phyloP scores from a whole-genome alignment of 257 asterid genomes.

The Scutellaria baicalensis region DNA sequence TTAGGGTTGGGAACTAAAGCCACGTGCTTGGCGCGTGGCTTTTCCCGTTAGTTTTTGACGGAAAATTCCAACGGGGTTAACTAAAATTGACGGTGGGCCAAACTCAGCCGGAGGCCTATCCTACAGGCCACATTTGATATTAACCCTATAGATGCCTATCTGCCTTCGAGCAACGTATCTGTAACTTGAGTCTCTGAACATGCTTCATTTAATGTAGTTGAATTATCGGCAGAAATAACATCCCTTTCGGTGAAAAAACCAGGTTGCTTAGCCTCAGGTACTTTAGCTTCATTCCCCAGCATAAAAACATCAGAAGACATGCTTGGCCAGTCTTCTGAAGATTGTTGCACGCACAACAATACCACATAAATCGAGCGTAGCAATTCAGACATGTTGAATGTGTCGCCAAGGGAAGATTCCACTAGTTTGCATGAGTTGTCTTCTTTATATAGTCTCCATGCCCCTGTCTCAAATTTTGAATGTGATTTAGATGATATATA shows the following conservation, averaged over 20 bases:
- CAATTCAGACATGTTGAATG: background rate
- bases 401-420: background rate
- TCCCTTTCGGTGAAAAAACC: background rate
- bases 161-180: background rate
- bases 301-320: background rate
- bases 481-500: background rate
- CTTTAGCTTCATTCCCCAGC: background rate
- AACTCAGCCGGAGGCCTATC: too few relatives aligned
- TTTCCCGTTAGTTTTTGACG: too few relatives aligned
- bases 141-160: too few relatives aligned
- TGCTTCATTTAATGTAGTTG: background rate
- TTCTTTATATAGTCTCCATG: background rate
- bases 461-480: background rate
- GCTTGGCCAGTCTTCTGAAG: background rate
- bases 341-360: background rate
- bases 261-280: background rate
- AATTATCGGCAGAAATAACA: background rate
- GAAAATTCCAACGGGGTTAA: too few relatives aligned
- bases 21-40: too few relatives aligned
- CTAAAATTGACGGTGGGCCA: too few relatives aligned
- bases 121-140: too few relatives aligned
- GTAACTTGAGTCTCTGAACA: background rate
- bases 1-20: too few relatives aligned
- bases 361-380: background rate
- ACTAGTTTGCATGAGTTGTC: background rate